Evolutionary conservation across 805 yeast species (phyloP), one percentile per base, ranked within the genome.

Genomic region (Nakazawaea anatomiae): DNA sequence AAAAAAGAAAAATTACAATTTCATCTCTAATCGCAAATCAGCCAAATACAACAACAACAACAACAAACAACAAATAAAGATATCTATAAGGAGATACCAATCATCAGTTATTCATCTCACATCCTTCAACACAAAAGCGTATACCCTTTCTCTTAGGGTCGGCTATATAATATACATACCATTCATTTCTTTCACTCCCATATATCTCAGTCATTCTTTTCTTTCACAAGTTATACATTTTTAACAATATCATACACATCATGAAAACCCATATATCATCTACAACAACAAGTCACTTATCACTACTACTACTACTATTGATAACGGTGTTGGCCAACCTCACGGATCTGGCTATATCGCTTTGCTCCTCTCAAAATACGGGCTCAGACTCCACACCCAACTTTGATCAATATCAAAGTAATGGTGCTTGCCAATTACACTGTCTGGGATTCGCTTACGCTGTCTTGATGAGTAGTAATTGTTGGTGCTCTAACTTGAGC

Each of bases 401-500:
- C 39, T 63, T 55, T 54, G 35, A 41, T 50, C 52, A 51, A 28
- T 75, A 55, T 51, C 75, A 72, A 58, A 67, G 76, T 27, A 77
- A 73, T 55, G 89, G 89, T 3, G 60, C 58, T 9, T 83, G 89
- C 60, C 58, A 70, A 3, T 70, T 66, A 43, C 62, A 67, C 25
- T 83, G 89, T 59, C 9, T 5, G 11, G 77, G 76, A 6, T 75
- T 68, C 54, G 71, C 79, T 8, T 79, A 72, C 52, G 89, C 81
- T 14, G 73, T 83, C 40, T 64, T 83, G 38, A 80, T 70, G 55
- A 72, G 69, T n/a, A 54, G 65, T 39, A 39, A 67, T 44, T 83
- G 89, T 62, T 84, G 85, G 84, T 83, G 89, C 60, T 73, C 87
- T 5, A 73, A 82, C 58, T 54, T 58, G 7, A 63, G 73, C 25